Evolutionary conservation across 345 rosid species (phyloP), one percentile per base, ranked within the genome.

Genomic region (Eucalyptus decipiens): DNA sequence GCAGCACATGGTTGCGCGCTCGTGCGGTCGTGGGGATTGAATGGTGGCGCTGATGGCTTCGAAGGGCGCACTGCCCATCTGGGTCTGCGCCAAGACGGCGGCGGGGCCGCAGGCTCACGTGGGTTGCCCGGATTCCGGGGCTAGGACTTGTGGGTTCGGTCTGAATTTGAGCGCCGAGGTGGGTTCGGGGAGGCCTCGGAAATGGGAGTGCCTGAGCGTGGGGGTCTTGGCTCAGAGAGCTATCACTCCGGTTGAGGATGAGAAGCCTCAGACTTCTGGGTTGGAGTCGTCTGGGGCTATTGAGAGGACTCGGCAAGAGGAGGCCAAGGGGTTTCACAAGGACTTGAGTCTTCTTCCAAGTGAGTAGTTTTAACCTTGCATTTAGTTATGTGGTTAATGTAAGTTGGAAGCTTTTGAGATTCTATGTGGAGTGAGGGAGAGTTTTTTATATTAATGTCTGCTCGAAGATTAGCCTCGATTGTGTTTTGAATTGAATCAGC

Each of bases 331-430:
- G 40, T 95, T 96, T 89, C 95, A 96, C 89, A 95, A 90, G 94
- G 99, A 96, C 93, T 91, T 96, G 91, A 95, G 91, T 90, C 93
- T 94, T 91, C 98, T 96, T 93, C 99, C 97, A 47, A 97, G 99
- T 97, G 93, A 95, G 99, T 94, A 26, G 56, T 56, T 87, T 58
- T 26, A 19, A 19, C 45, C 23, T 52, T 51, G 24, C 32, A 37
- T 37, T 37, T 48, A 13, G 48, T 51, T 76, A 37, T 40, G 62
- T 56, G 8, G 47, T 6, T 76, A 11, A 76, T 23, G 16, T 40
- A 21, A 76, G 13, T 76, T 76, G 47, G 83, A 40, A 76, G 83
- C 83, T 76, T 76, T 76, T 21, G 83, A 76, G 47, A 40, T 23
- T 76, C 83, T 40, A 76, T 76, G 83, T 21, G 13, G 47, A 76